Base-by-base conservation (phyloP, 1,139 yeast species). In the Magnusiomyces clavatus region DNA sequence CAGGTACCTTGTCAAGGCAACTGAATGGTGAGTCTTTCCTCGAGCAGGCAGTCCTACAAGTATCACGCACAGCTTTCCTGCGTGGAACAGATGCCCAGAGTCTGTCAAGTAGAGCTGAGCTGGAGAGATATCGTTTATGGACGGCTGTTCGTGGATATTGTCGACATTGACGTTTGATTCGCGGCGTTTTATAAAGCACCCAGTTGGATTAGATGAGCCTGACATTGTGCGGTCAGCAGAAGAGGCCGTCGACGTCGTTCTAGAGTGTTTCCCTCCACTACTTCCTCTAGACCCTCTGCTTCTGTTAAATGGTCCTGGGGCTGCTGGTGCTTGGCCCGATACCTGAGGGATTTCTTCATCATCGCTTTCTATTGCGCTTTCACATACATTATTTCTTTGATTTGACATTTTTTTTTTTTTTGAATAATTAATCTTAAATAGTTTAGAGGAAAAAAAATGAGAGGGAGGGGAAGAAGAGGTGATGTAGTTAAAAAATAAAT, bases 11-110 rank as follows among this genome's bases (percentile, higher is more conserved):
- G 97, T 89, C 57, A 92, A 76, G 12, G 96, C 83, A 29, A 90
- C 97, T 6, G 96, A 85, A 54, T 90, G 76, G 65, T 90, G 92
- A 1, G 98, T 92, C 66, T 92, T 92, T 6, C 98, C 97, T 51
- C 98, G 77, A 1, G 97, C 98, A 0, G 99, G 98, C 56, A 90
- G 75, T 0, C 99, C 99, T 6, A 88, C 95, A 60, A 92, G 75
- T 11, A 86, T 88, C 54, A 92, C 84, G 63, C 95, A 82, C 51
- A 92, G 83, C 64, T 89, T 87, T 3, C 98, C 98, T 3, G 98
- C 97, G 63, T 92, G 97, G 71, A 87, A 92, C 61, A 94, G 74
- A 56, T 88, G 76, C 0, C 97, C 97, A 0, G 89, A 81, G 57
- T 88, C 96, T 0, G 97, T 90, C 13, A 94, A 82, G 65, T 90